phyloP scores from a whole-genome alignment of 2,329 filamentous ascomycete species.

The Fusarium nurragi region DNA sequence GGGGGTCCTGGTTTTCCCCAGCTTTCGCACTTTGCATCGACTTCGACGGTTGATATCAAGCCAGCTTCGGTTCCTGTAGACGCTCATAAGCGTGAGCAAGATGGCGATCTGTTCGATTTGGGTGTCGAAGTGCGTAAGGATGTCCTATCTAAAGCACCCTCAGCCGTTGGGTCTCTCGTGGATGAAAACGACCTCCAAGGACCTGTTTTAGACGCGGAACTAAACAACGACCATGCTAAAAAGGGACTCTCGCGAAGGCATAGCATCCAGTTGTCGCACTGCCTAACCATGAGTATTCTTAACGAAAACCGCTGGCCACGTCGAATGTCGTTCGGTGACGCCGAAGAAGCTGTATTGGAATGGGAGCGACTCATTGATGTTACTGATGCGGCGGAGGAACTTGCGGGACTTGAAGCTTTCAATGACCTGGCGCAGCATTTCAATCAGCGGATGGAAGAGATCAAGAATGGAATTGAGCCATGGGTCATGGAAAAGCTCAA shows the following conservation, averaged over 20 bases:
- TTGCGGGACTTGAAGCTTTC: conserved; percentile 47
- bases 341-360: conserved; percentile 75
- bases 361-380: conserved; percentile 68
- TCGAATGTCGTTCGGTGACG: conserved; percentile 78
- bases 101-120: conserved; percentile 42
- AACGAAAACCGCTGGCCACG: conserved; percentile 74
- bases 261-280: conserved; percentile 57
- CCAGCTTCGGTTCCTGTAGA: conserved; percentile 40
- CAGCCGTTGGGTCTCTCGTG: conserved; percentile 66
- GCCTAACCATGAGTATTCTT: conserved; percentile 46
- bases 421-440: conserved; percentile 66
- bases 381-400: conserved; percentile 45
- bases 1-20: conserved; percentile 39
- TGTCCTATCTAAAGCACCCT: conserved; percentile 58
- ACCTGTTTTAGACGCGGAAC: conserved; percentile 59
- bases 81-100: conserved; percentile 34
- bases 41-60: conserved; percentile 43
- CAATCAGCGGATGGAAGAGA: conserved; percentile 60
- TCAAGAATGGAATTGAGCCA: conserved; percentile 63
- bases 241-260: conserved; percentile 69
- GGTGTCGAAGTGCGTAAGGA: conserved; percentile 57
- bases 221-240: conserved; percentile 55
- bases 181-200: conserved; percentile 69
- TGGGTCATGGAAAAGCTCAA: conserved; percentile 70
- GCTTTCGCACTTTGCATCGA: conserved; percentile 41